Evolutionary conservation across 768 basidiomycete species (phyloP).

Genomic region (Lactarius akahatsu): DNA sequence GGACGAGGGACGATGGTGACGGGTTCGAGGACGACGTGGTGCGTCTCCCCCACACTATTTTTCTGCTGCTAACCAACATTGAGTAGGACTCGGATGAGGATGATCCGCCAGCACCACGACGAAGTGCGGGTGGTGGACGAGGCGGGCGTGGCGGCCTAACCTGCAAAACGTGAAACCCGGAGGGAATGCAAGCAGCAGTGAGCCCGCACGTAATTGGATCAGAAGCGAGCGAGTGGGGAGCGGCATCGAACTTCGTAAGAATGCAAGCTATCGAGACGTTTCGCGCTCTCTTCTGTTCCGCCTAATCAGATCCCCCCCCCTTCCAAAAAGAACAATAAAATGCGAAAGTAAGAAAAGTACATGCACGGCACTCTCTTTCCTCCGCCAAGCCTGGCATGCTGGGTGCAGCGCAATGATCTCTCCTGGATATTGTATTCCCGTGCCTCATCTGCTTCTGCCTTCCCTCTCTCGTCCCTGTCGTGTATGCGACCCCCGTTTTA

Average conservation of each 20-base stretch:
- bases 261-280: background rate
- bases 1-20: constrained; percentile 59
- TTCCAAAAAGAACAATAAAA: background rate
- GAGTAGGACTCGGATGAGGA: constrained; percentile 67
- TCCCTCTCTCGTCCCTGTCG: background rate
- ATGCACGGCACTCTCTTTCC: background rate
- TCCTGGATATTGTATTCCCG: too few relatives aligned
- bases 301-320: background rate
- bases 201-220: constrained; percentile 20
- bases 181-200: constrained; percentile 93
- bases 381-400: background rate
- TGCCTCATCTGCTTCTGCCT: background rate
- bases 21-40: constrained; percentile 62
- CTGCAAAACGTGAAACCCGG: constrained; percentile 62
- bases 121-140: constrained; percentile 41
- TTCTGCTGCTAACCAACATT: constrained; percentile 20
- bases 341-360: background rate
- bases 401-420: background rate
- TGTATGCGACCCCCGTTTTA: background rate
- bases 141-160: constrained; percentile 42
- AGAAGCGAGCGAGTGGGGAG: background rate
- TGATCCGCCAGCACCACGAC: constrained; percentile 58
- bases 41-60: constrained; percentile 30
- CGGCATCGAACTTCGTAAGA: background rate
- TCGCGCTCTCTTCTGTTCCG: background rate